phyloP scores from a whole-genome alignment of 1,284 basidiomycete genomes.

The Somion occarium region DNA sequence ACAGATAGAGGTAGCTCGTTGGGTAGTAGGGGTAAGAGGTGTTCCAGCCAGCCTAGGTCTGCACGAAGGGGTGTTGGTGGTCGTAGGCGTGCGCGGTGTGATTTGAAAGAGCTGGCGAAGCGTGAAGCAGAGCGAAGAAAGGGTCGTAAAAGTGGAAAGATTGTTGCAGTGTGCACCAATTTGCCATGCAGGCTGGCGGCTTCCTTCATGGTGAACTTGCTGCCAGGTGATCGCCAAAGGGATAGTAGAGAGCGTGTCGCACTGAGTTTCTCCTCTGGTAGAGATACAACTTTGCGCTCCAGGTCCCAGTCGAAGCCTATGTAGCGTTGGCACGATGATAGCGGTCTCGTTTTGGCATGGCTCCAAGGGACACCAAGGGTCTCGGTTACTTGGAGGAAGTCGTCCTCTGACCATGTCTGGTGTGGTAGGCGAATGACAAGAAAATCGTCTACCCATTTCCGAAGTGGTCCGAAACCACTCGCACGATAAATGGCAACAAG shows the following conservation, averaged over 20 bases:
- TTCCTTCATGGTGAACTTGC: slow-evolving; percentile 18
- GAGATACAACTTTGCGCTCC: slow-evolving; percentile 16
- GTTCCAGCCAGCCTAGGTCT: slow-evolving; percentile 21
- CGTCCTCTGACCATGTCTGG: too few relatives aligned
- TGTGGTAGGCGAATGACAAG: slow-evolving; percentile 25
- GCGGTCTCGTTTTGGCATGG: slow-evolving; percentile 20
- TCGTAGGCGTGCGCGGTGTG: slow-evolving; percentile 11
- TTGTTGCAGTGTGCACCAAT: slow-evolving; percentile 28
- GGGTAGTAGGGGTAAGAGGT: slow-evolving; percentile 17
- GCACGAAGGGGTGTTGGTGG: slow-evolving; percentile 7
- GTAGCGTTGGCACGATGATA: slow-evolving; percentile 25
- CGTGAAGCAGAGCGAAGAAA: slow-evolving; percentile 21
- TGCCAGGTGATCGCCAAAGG: slow-evolving; percentile 15
- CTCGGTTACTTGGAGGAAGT: slow-evolving; percentile 21
- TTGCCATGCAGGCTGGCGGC: slow-evolving; percentile 31
- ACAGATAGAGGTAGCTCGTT: too few relatives aligned
- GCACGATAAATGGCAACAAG: slow-evolving; percentile 28
- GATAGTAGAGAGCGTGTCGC: slow-evolving; percentile 10
- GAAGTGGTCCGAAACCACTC: slow-evolving; percentile 18
- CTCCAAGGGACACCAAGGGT: slow-evolving; percentile 31
- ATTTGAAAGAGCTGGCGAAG: slow-evolving; percentile 21
- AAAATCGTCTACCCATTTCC: slow-evolving; percentile 42
- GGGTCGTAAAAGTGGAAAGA: slow-evolving; percentile 27
- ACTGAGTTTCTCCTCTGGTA: slow-evolving; percentile 27
- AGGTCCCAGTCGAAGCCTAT: slow-evolving; percentile 37